phyloP scores from a whole-genome alignment of 2,329 filamentous ascomycete genomes.

The Huntiella decipiens region DNA sequence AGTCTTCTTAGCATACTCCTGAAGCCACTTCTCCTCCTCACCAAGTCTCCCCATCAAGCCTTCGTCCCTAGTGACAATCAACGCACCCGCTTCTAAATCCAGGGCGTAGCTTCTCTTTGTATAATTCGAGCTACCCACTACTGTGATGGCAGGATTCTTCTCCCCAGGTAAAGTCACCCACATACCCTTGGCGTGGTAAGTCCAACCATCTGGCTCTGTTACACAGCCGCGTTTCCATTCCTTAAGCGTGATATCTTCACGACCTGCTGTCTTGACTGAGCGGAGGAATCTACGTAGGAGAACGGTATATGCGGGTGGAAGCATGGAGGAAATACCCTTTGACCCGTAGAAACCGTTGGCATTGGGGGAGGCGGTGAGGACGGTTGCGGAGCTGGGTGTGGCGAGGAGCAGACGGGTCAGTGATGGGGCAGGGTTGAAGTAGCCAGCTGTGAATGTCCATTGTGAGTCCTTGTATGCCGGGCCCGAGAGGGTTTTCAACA shows the following conservation, averaged over 20 bases:
- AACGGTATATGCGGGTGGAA: conserved; percentile 82
- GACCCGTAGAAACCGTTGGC: conserved; percentile 93
- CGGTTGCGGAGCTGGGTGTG: conserved; percentile 49
- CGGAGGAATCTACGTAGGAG: conserved; percentile 67
- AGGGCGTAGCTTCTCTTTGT: conserved; percentile 84
- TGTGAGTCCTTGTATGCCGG: conserved; percentile 47
- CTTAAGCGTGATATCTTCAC: conserved; percentile 47
- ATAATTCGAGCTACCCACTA: conserved; percentile 89
- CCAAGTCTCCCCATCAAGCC: conserved; percentile 53
- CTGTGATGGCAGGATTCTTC: conserved; percentile 51
- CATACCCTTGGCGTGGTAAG: conserved; percentile 91
- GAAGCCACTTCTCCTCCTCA: conserved; percentile 63
- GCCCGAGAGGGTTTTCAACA: conserved; percentile 48
- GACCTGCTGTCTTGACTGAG: conserved; percentile 26
- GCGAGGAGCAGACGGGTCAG: conserved; percentile 62
- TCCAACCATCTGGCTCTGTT: conserved; percentile 71
- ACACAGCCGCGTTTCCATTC: conserved; percentile 80
- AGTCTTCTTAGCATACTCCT: conserved; percentile 50
- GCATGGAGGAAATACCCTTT: conserved; percentile 68
- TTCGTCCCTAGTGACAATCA: conserved; percentile 66
- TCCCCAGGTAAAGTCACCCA: conserved; percentile 63
- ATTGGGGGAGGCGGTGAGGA: conserved; percentile 80
- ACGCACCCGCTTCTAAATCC: conserved; percentile 73
- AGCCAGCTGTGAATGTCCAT: conserved; percentile 95
- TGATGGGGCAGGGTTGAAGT: conserved; percentile 88